Evolutionary conservation across 805 yeast species (phyloP).

Genomic region (Candida dendrica): DNA sequence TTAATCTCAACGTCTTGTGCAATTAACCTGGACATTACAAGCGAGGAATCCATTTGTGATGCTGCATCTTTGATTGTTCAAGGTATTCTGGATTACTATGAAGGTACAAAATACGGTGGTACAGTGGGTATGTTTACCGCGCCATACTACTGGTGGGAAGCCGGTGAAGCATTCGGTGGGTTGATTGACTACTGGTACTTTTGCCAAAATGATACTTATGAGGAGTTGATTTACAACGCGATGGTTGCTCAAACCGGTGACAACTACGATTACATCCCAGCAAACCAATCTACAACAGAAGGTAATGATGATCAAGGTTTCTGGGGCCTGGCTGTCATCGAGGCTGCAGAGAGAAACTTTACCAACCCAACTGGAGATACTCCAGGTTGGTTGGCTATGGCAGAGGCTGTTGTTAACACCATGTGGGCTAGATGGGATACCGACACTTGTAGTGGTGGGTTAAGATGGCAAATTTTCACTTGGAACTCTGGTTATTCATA

Average conservation of each 20-base stretch:
- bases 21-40: constrained; percentile 31
- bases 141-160: constrained; percentile 91
- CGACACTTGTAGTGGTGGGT: constrained; percentile 51
- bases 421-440: constrained; percentile 59
- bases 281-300: constrained; percentile 58
- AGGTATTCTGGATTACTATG: constrained; percentile 68
- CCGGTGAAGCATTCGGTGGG: constrained; percentile 74
- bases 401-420: constrained; percentile 59
- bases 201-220: constrained; percentile 66
- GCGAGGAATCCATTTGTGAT: constrained; percentile 41
- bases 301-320: constrained; percentile 75
- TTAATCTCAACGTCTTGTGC: constrained; percentile 12
- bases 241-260: constrained; percentile 36
- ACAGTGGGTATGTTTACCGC: constrained; percentile 63
- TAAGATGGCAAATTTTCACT: constrained; percentile 68
- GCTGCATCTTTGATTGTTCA: constrained; percentile 50
- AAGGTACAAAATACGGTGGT: constrained; percentile 56
- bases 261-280: constrained; percentile 51
- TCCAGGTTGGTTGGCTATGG: constrained; percentile 51
- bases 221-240: constrained; percentile 52
- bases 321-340: constrained; percentile 65
- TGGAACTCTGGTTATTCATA: constrained; percentile 66
- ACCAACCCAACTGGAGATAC: constrained; percentile 39
- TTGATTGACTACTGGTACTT: constrained; percentile 67
- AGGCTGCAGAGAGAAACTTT: constrained; percentile 57